Evolutionary conservation across 164 flowering plant genomes (phyloP).

Genomic region (Cinnamomum chago): DNA sequence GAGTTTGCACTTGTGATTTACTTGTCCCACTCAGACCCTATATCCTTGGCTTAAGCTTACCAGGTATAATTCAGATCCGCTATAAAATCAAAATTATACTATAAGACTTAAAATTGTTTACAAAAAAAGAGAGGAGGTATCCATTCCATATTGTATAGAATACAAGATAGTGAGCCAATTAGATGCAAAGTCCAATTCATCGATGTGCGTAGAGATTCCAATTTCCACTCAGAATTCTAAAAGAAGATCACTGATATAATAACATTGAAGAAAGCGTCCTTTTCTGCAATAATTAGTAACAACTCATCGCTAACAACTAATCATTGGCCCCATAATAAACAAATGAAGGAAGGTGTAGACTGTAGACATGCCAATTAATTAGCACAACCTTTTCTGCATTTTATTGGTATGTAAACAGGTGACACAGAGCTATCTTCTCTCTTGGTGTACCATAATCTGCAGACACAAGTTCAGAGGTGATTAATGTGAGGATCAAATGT

Average conservation of each 20-base stretch:
- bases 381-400: no score
- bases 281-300: neutral
- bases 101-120: neutral
- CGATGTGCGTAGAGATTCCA: neutral
- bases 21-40: no score
- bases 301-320: conserved; percentile 1
- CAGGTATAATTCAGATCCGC: no score
- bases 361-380: no score
- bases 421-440: neutral
- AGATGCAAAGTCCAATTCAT: no score
- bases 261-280: neutral
- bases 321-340: neutral
- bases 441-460: neutral
- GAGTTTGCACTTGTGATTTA: no score
- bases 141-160: neutral
- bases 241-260: neutral
- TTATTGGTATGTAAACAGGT: neutral
- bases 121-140: neutral
- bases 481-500: no score
- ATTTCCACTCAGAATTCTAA: neutral
- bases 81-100: no score
- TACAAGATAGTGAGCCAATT: neutral
- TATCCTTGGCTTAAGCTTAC: no score
- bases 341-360: neutral
- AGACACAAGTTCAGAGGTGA: no score